A percentile compares a stretch with the other conserved stretches of the same genome.
These are phyloP conservation scores for Aspergillus fumigatus DNA, from an alignment of 2,329 filamentous ascomycete genomes.

Conservation along the genomic window DNA sequence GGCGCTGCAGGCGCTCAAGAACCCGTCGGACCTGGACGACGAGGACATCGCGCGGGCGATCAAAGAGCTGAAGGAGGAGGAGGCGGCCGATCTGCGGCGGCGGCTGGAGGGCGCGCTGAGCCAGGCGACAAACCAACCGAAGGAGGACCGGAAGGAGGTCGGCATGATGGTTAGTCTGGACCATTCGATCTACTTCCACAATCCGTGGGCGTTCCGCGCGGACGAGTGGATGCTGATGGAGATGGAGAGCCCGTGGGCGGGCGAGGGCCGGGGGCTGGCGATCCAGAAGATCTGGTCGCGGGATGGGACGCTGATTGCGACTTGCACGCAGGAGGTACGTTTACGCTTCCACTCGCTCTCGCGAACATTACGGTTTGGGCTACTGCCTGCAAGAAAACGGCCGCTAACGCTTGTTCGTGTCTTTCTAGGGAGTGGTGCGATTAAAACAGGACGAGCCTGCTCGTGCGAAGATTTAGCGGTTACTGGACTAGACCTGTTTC, in stretches of 20 bases:
- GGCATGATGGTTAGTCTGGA: constrained; percentile 51
- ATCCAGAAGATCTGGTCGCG: constrained; percentile 48
- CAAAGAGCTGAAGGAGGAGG: constrained; percentile 40
- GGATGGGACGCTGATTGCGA: constrained; percentile 46
- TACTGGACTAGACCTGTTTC: neutral
- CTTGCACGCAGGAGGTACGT: constrained; percentile 48
- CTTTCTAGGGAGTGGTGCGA: constrained; percentile 41
- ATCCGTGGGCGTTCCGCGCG: constrained; percentile 43
- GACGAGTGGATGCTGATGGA: constrained; percentile 50
- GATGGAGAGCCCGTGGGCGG: constrained; percentile 49
- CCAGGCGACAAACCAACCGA: constrained; percentile 20
- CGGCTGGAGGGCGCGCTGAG: constrained; percentile 31
- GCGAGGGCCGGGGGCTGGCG: constrained; percentile 46
- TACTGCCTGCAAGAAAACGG: neutral
- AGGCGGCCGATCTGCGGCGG: constrained; percentile 36
- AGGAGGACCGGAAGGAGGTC: constrained; percentile 33
- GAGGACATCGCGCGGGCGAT: constrained; percentile 37
- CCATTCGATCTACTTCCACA: constrained; percentile 50
- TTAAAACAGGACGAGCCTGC: constrained; percentile 40
- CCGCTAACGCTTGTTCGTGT: constrained; percentile 11
- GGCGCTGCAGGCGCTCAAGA: constrained; percentile 37
- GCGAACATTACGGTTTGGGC: neutral
- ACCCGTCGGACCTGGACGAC: constrained; percentile 41
- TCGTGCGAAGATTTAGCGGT: constrained; percentile 27
- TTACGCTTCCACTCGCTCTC: neutral